Base-by-base conservation (phyloP, 768 basidiomycete genomes). In the Rhizopogon vulgaris region DNA sequence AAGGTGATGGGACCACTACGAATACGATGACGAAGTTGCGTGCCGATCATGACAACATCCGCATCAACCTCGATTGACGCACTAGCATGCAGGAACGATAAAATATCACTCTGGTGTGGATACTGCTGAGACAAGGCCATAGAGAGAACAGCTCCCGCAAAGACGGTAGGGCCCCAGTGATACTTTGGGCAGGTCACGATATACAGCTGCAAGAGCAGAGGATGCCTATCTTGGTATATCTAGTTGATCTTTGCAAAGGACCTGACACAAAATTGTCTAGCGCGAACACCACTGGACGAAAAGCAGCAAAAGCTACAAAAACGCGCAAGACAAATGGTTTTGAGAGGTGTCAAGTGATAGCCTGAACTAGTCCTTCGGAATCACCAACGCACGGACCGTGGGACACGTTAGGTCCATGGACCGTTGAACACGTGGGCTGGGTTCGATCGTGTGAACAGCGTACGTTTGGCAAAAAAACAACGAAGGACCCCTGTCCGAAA, bases 181-280 rank as follows among this genome's bases (percentile, higher is more conserved):
- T 28, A 34, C 32, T 34, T 34, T 11, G 32, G 32, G 32, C 32
- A 34, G 24, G 41, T 48, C 49, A 45, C 53, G 53, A 38, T 38
- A 27, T 41, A 40, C 24, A 41, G 40, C 42, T 3, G 12, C 48
- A 45, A 49, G 51, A 36, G 30, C 58, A 41, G 57, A 64, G 64
- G 37, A 46, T 12, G 24, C 63, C 42, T 54, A 61, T 61, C 64
- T 22, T 51, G 64, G 63, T 48, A 56, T 52, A 63, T 60, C 49
- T 45, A 41, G 34, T 48, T 15, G 17, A n/a, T 38, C 17, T 18
- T 18, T 8, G 17, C 3, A 17, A 18, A 9, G 22, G 17, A 32
- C 14, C 45, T 46, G 15, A 30, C 22, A 14, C 8, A 30, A 32
- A 22, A 22, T 22, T 22, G 22, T 34, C 15, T 14, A 46, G 18